Percentiles rank a stretch among this genome's conserved stretches.
These are phyloP conservation scores for Polyplosphaeria fusca DNA, from an alignment of 495 filamentous ascomycete species.

Conservation along the genomic window DNA sequence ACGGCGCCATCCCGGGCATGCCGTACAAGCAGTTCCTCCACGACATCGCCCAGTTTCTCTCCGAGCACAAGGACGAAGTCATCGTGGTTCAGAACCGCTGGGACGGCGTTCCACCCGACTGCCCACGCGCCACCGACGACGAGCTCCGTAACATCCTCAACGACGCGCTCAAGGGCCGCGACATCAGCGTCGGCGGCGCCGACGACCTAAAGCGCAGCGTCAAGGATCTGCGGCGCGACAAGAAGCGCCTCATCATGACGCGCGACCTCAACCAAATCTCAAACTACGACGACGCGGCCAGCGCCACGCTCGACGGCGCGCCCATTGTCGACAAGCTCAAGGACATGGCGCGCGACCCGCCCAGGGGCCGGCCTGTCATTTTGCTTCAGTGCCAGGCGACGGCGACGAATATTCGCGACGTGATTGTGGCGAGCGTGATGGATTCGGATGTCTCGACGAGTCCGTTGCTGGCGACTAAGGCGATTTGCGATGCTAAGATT, in stretches of 20 bases:
- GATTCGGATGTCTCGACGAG: conserved; percentile 45
- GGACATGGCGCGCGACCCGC: conserved; percentile 39
- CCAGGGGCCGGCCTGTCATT: conserved; percentile 43
- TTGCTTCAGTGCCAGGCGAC: conserved; percentile 57
- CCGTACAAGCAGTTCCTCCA: conserved; percentile 49
- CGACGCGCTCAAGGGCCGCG: conserved; percentile 32
- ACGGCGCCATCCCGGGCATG: conserved; percentile 54
- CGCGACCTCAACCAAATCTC: conserved; percentile 46
- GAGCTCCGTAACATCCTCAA: conserved; percentile 46
- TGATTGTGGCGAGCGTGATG: conserved; percentile 47
- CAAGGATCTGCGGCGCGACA: conserved; percentile 41
- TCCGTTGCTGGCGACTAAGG: conserved; percentile 50
- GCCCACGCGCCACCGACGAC: conserved; percentile 44
- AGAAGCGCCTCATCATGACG: conserved; percentile 50
- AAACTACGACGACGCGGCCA: conserved; percentile 53
- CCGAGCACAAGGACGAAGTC: conserved; percentile 48
- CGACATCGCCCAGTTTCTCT: conserved; percentile 47
- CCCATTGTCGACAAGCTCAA: conserved; percentile 48
- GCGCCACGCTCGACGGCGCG: conserved; percentile 50
- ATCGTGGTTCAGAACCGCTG: conserved; percentile 53
- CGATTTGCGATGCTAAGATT: conserved; percentile 51
- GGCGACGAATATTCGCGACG: conserved; percentile 50
- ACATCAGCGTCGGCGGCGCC: conserved; percentile 21
- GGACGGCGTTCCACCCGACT: conserved; percentile 52
- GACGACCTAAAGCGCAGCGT: conserved; percentile 41